Evolutionary conservation across 306 rosid species (phyloP).

Genomic region (Trifolium fragiferum): DNA sequence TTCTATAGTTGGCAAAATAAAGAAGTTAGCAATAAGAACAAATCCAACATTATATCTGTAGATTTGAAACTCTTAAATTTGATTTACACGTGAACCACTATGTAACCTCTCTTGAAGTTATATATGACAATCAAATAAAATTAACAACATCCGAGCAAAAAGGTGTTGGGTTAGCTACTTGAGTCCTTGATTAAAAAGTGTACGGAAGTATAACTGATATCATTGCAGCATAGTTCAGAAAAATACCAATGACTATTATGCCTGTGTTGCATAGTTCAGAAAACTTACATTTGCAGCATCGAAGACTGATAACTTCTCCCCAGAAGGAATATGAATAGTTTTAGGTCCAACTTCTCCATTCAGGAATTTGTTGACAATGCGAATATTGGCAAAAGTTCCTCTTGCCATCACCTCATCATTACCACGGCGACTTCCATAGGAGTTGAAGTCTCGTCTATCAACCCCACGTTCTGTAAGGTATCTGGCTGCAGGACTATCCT

Average conservation of each 20-base stretch:
- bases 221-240: background rate
- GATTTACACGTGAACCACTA: conserved; percentile 17
- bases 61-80: conserved; percentile 12
- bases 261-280: conserved; percentile 34
- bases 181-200: background rate
- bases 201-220: background rate
- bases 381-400: conserved; percentile 95
- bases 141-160: conserved; percentile 9
- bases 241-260: conserved; percentile 14
- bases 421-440: conserved; percentile 98
- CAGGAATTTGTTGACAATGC: conserved; percentile 86
- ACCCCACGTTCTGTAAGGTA: conserved; percentile 88
- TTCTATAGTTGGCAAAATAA: background rate
- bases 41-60: conserved; percentile 7
- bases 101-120: conserved; percentile 12
- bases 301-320: conserved; percentile 87
- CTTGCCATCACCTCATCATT: conserved; percentile 94
- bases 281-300: conserved; percentile 79
- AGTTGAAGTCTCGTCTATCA: conserved; percentile 91
- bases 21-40: conserved; percentile 8
- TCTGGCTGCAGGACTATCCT: conserved; percentile 92
- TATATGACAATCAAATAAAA: conserved; percentile 12
- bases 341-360: conserved; percentile 96
- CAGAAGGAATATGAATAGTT: conserved; percentile 83
- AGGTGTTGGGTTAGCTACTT: conserved; percentile 1